Evolutionary conservation across 2,329 filamentous ascomycete species (phyloP).

Genomic region (Penicillium sp.): DNA sequence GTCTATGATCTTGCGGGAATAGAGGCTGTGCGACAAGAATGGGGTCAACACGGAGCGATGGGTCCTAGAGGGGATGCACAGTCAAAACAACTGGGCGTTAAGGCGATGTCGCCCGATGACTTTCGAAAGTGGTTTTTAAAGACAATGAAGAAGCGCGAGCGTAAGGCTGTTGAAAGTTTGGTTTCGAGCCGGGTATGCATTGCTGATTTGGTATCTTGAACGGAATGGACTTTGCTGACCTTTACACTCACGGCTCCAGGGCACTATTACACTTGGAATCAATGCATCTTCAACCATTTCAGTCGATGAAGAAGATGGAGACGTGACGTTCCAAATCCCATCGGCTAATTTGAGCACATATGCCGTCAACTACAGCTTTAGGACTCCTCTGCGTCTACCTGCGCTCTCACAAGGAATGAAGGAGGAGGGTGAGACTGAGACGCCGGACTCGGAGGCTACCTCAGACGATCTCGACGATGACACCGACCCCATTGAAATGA

Average conservation of each 20-base stretch:
- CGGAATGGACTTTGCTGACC: conserved; percentile 8
- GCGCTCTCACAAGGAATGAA: conserved; percentile 19
- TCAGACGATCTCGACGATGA: conserved; percentile 10
- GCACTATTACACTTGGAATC: conserved; percentile 33
- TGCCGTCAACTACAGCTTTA: conserved; percentile 36
- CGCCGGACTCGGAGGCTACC: conserved; percentile 14
- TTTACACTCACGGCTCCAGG: conserved; percentile 17
- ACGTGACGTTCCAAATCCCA: conserved; percentile 31
- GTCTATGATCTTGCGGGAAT: conserved; percentile 46
- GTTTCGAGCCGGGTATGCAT: conserved; percentile 38
- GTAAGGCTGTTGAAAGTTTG: conserved; percentile 35
- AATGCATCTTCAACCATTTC: conserved; percentile 36
- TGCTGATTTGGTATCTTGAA: not conserved
- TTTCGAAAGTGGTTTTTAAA: conserved; percentile 43
- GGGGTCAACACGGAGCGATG: conserved; percentile 34
- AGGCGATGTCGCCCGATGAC: conserved; percentile 37
- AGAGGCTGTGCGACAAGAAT: conserved; percentile 42
- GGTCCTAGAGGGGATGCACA: conserved; percentile 30
- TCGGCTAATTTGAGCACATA: conserved; percentile 25
- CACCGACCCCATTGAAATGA: conserved; percentile 24
- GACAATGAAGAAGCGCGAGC: conserved; percentile 41
- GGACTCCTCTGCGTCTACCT: conserved; percentile 32
- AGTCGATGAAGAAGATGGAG: conserved; percentile 25
- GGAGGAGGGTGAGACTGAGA: conserved; percentile 16
- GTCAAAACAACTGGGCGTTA: conserved; percentile 35